Percentiles rank a stretch among this genome's conserved stretches.
These are phyloP conservation scores for Chernovozyma aurita DNA, from an alignment of 1,139 yeast species.

Conservation along the genomic window DNA sequence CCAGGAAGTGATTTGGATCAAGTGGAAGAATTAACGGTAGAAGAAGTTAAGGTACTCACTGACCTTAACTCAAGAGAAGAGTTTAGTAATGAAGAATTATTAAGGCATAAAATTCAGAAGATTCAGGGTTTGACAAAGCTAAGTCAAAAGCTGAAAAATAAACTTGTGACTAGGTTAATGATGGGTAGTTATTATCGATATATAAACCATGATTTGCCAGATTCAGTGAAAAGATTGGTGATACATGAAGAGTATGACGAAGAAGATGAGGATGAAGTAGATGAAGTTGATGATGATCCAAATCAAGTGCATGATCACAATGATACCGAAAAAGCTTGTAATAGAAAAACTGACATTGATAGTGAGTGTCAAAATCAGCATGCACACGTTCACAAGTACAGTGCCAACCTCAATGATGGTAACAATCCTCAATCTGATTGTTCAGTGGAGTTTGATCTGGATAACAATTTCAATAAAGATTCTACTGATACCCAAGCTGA, in stretches of 20 bases:
- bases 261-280: slow-evolving; percentile 14
- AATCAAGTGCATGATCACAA: not conserved
- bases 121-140: slow-evolving; percentile 46
- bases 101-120: slow-evolving; percentile 53
- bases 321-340: slow-evolving; percentile 2
- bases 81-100: slow-evolving; percentile 46
- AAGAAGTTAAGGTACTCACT: slow-evolving; percentile 34
- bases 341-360: not conserved
- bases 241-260: slow-evolving; percentile 14
- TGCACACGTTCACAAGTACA: not conserved
- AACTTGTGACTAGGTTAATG: slow-evolving; percentile 70
- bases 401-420: not conserved
- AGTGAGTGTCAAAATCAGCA: not conserved
- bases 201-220: slow-evolving; percentile 27
- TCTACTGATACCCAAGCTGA: slow-evolving; percentile 20
- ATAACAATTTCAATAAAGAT: slow-evolving; percentile 11
- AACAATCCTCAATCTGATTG: not conserved
- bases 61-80: slow-evolving; percentile 42
- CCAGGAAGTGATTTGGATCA: slow-evolving; percentile 34
- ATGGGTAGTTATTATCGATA: slow-evolving; percentile 62
- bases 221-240: slow-evolving; percentile 4
- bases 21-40: slow-evolving; percentile 32
- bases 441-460: not conserved
- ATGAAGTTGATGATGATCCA: slow-evolving; percentile 5
- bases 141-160: slow-evolving; percentile 52